Percentiles rank a stretch among this genome's conserved stretches.
Conservation (phyloP, 2,329 filamentous ascomycete species). For the Orbilia blumenaviensis region DNA sequence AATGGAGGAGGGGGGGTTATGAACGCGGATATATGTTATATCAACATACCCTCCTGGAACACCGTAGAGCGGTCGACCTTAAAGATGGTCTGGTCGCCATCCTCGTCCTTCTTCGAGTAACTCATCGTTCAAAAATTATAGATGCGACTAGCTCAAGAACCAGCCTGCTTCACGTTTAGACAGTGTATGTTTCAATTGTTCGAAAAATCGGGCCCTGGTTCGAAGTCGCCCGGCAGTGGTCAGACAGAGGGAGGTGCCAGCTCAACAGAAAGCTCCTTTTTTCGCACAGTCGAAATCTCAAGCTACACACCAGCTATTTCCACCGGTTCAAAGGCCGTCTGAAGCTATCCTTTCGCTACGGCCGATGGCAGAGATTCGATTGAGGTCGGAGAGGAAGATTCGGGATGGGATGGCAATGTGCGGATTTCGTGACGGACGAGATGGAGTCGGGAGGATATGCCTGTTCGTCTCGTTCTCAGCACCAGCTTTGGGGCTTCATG, state of each 20-base stretch:
- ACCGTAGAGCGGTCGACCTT: constrained; percentile 98
- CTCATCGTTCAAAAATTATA: constrained; percentile 70
- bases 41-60: constrained; percentile 87
- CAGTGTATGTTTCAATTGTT: constrained; percentile 30
- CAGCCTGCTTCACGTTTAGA: constrained; percentile 12
- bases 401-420: constrained; percentile 3
- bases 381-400: constrained; percentile 28
- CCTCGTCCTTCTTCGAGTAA: constrained; percentile 99
- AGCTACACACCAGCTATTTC: constrained; percentile 43
- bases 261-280: constrained; percentile 42
- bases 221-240: not conserved
- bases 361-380: constrained; percentile 19
- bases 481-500: constrained; percentile 36
- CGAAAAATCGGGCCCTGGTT: constrained; percentile 13
- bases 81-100: constrained; percentile 90
- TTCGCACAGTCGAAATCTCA: constrained; percentile 20
- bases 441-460: constrained; percentile 27
- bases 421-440: constrained; percentile 34
- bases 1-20: not conserved
- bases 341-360: constrained; percentile 13
- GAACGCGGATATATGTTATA: constrained; percentile 29
- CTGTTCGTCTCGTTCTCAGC: constrained; percentile 36
- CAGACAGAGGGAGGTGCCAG: constrained; percentile 20
- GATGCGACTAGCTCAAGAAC: constrained; percentile 18
- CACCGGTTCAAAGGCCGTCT: constrained; percentile 10